Conservation (phyloP, 2,329 filamentous ascomycete species). For the Ophiocordyceps robertsii region DNA sequence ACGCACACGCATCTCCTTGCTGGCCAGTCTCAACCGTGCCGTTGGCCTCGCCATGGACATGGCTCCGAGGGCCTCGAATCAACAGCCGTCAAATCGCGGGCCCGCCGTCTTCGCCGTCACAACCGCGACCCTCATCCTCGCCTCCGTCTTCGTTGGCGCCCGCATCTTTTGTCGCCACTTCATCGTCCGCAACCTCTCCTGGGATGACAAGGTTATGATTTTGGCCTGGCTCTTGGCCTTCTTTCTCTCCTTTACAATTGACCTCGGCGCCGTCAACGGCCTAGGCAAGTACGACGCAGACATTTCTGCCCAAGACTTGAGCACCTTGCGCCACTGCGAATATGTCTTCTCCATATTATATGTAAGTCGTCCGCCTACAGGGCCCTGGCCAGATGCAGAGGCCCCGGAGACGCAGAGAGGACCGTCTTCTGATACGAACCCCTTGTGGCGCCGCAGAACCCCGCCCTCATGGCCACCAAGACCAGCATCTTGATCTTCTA, state of each 20-base stretch:
- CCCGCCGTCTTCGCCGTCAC: constrained; percentile 56
- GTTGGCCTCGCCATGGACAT: constrained; percentile 3
- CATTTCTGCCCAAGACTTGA: constrained; percentile 35
- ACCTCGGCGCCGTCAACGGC: constrained; percentile 48
- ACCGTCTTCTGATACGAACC: neutral
- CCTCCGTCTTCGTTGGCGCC: constrained; percentile 61
- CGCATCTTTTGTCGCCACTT: constrained; percentile 60
- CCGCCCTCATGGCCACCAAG: constrained; percentile 80
- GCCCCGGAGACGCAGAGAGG: neutral
- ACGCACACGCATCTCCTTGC: neutral
- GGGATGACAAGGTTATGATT: constrained; percentile 73
- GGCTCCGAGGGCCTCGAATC: constrained; percentile 8
- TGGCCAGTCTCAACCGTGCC: constrained; percentile 2
- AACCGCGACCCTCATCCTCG: constrained; percentile 52
- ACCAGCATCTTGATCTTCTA: constrained; percentile 90
- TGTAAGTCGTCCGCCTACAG: constrained; percentile 21
- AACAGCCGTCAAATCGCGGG: constrained; percentile 34
- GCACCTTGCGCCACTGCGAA: constrained; percentile 42
- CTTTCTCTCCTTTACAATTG: constrained; percentile 53
- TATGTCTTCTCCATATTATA: constrained; percentile 53
- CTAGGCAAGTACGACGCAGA: constrained; percentile 54
- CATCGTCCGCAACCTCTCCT: constrained; percentile 57
- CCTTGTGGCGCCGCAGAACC: constrained; percentile 44
- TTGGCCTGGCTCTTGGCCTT: constrained; percentile 63
- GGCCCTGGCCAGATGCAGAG: neutral